phyloP scores from a whole-genome alignment of 306 rosid genomes.

The Cucumis sativus region DNA sequence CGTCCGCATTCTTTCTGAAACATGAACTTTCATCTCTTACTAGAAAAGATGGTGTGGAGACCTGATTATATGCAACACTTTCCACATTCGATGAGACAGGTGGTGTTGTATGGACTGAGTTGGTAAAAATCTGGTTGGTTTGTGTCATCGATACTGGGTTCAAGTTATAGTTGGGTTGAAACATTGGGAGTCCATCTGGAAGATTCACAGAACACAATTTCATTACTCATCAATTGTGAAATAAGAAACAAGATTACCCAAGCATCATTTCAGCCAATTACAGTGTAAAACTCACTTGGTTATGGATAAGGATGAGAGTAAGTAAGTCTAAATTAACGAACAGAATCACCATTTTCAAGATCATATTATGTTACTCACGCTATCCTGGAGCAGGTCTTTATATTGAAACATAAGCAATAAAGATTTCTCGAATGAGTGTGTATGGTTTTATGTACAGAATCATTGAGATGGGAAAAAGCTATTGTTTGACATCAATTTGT shows the following conservation, averaged over 20 bases:
- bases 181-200: constrained; percentile 42
- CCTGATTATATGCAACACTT: constrained; percentile 16
- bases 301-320: not conserved
- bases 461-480: not conserved
- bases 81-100: constrained; percentile 24
- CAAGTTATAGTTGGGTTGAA: constrained; percentile 24
- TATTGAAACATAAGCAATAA: not conserved
- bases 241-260: not conserved
- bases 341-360: not conserved
- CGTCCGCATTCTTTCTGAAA: constrained; percentile 25
- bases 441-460: not conserved
- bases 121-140: constrained; percentile 21
- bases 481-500: not conserved
- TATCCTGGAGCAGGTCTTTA: not conserved
- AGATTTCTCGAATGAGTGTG: not conserved
- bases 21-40: constrained; percentile 30
- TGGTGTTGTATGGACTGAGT: constrained; percentile 26
- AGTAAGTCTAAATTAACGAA: not conserved
- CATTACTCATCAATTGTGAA: constrained; percentile 13
- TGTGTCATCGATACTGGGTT: constrained; percentile 27
- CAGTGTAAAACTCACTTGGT: not conserved
- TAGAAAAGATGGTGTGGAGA: not conserved
- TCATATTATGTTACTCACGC: not conserved
- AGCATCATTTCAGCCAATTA: not conserved
- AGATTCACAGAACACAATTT: constrained; percentile 13